Base-by-base conservation (phyloP, 768 basidiomycete genomes). In the Hericium rajendrae region DNA sequence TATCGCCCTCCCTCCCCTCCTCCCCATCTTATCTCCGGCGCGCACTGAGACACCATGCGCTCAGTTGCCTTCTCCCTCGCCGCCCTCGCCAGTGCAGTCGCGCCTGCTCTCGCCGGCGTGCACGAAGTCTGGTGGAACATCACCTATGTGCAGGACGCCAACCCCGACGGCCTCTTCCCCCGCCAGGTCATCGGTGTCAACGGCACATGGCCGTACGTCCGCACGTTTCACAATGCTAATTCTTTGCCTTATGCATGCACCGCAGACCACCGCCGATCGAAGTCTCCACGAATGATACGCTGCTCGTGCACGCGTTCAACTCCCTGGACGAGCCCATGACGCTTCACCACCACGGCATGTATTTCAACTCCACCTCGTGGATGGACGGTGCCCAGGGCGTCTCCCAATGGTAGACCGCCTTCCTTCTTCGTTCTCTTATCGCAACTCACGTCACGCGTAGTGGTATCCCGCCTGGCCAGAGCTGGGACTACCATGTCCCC, bases 331-430 rank as follows among this genome's bases (percentile, higher is more conserved):
- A 73, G 26, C 79, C 85, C 0, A 79, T 88, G 0, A 78, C 85
- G 0, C 72, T 97, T 15, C 95, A 98, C 69, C 88, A 94, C 67
- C 94, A 97, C 71, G 95, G 95, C 60, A 91, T 95, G 86, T 93
- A 84, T 73, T 93, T 97, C 77, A 94, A 94, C 68, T 78, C 81
- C 1, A 79, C 88, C 0, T 80, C 82, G 16, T 97, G 89, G 84
- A 86, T 85, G 76, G 95, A 98, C 69, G 95, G 95, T 39, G 92
- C 95, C 0, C 70, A 80, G 37, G 82, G 78, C 6, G 83, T 93
- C 40, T 80, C 87, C 0, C 91, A 97, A 74, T 98, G 93, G 90
- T 88, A 68, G 51, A 72, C 24, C 22, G 12, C 8, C 18, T 51
- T 10, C 49, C 12, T 26, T 3, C 8, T 5, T 51, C 20, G 3